Evolutionary conservation across 768 basidiomycete species (phyloP).

Genomic region (Podaxis sp.): DNA sequence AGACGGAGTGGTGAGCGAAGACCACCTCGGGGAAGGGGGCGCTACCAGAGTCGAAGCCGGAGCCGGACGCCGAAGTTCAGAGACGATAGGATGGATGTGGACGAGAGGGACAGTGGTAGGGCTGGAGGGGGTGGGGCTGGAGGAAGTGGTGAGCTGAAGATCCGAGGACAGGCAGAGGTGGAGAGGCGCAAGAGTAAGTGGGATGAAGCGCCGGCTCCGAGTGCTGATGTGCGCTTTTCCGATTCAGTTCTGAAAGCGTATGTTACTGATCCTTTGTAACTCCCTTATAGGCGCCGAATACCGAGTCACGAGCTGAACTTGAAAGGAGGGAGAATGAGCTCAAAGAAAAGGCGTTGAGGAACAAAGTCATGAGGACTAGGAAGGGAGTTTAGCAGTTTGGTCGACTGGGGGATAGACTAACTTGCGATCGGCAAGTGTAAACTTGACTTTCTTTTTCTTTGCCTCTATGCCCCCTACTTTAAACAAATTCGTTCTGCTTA

Average conservation of each 20-base stretch:
- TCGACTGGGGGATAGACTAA: not conserved
- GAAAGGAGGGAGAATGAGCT: slow-evolving; percentile 74
- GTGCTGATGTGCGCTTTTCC: slow-evolving; percentile 25
- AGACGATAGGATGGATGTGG: slow-evolving; percentile 35
- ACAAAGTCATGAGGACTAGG: slow-evolving; percentile 75
- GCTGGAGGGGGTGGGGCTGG: slow-evolving; percentile 22
- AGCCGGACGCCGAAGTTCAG: slow-evolving; percentile 28
- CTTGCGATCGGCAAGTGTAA: slow-evolving; percentile 12
- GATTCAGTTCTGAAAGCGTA: slow-evolving; percentile 9
- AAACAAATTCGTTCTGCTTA: slow-evolving; percentile 9
- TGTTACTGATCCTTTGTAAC: slow-evolving; percentile 14
- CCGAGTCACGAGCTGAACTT: slow-evolving; percentile 41
- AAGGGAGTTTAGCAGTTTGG: slow-evolving; percentile 33
- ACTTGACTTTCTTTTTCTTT: not conserved
- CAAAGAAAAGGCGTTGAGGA: slow-evolving; percentile 78
- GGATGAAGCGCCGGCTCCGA: slow-evolving; percentile 37
- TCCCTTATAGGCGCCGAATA: slow-evolving; percentile 19
- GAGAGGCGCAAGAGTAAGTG: slow-evolving; percentile 54
- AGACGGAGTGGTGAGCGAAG: slow-evolving; percentile 25
- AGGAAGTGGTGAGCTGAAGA: slow-evolving; percentile 54
- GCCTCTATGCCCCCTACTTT: not conserved
- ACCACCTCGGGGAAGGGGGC: slow-evolving; percentile 15
- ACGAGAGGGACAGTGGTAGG: slow-evolving; percentile 21
- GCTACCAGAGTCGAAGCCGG: slow-evolving; percentile 23
- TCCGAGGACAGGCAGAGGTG: slow-evolving; percentile 68